Base-by-base conservation (phyloP, 768 basidiomycete genomes). In the Termitomyces sp. region DNA sequence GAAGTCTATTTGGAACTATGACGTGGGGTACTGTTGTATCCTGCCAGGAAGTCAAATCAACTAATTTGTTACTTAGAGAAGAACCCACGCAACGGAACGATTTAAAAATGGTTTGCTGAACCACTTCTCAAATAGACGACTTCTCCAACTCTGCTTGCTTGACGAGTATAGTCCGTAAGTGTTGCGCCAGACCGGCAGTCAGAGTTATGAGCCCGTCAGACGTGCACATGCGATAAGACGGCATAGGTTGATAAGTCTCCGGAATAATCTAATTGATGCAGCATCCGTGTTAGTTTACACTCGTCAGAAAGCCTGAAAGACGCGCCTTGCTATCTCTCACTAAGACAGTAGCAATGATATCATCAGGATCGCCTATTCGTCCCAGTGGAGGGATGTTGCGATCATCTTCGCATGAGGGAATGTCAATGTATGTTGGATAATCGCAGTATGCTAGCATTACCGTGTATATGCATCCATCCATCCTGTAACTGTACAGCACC, bases 401-500 rank as follows among this genome's bases (percentile, higher is more conserved):
- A 45, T 77, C 74, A 64, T 93, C 90, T 91, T 28, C 1, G 10
- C 4, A 49, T 17, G 41, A n/a, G 11, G 15, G 21, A 17, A 49
- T 45, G n/a, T 35, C 7, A 38, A 30, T 30, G 50, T 42, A 62
- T 38, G 22, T 35, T 38, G 5, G 7, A 24, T 11, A 17, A 38
- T 19, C 12, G 14, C 37, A 49, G 44, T 60, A 34, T 17, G 10
- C n/a, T 21, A 24, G 14, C 37, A 24, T n/a, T 55, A 77, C 80
- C 80, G 43, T 90, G 81, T 45, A 93, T 84, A 65, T 93, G 90
- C 86, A 93, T 87, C 90, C 90, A 93, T n/a, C 90, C 90, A 19
- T 81, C 68, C 57, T 79, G 80, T 2, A 83, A 69, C 62, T 88
- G 87, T 30, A 78, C 66, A 10, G 89, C 90, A 6, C 77, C 79